Evolutionary conservation across 768 basidiomycete genomes (phyloP).

Genomic region (Serendipita indica): DNA sequence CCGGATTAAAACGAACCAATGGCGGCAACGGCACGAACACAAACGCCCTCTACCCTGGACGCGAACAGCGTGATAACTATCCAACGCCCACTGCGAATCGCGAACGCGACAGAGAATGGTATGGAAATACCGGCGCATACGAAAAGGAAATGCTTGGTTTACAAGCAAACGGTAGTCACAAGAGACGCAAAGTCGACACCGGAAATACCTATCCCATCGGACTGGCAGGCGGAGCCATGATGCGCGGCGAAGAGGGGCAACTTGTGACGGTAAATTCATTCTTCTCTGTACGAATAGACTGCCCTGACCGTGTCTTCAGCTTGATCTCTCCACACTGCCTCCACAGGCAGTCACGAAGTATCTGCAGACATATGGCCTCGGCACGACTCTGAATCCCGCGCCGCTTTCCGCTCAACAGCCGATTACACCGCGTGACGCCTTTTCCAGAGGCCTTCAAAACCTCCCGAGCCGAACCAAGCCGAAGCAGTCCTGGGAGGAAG

Average conservation of each 20-base stretch:
- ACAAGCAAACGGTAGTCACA: neutral
- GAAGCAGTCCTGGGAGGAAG: slow-evolving; percentile 1
- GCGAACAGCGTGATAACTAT: slow-evolving; percentile 7
- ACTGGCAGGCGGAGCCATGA: neutral
- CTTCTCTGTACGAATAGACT: neutral
- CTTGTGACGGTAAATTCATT: neutral
- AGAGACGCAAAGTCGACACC: neutral
- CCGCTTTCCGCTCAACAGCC: slow-evolving; percentile 7
- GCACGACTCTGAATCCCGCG: neutral
- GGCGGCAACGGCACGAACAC: neutral
- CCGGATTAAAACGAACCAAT: neutral
- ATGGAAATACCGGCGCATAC: neutral
- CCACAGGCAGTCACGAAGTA: neutral
- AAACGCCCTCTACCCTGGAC: neutral
- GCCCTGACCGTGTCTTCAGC: neutral
- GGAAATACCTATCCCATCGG: neutral
- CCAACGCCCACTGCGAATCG: neutral
- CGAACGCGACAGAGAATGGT: neutral
- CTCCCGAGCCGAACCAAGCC: neutral
- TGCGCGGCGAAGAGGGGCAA: neutral
- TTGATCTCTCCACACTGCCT: neutral
- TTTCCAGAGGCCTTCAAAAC: neutral
- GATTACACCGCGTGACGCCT: neutral
- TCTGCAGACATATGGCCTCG: neutral
- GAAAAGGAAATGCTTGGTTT: neutral